phyloP scores from a whole-genome alignment of 148 eudicot species.

The Heliamphora exappendiculata region DNA sequence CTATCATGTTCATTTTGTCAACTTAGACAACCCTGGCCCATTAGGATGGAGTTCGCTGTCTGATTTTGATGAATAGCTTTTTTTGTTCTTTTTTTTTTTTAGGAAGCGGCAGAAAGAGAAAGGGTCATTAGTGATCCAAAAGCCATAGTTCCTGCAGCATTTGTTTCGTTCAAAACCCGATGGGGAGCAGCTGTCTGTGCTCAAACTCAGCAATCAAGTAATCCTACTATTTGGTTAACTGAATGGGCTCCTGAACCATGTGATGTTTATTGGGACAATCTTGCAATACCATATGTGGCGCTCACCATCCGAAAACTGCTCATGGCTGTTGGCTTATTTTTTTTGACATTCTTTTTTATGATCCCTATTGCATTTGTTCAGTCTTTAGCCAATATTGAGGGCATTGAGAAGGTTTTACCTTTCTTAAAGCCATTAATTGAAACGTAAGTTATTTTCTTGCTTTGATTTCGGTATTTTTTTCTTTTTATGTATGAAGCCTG shows the following conservation, averaged over 20 bases:
- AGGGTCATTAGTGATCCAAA: conserved; percentile 62
- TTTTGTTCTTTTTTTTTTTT: conserved; percentile 4
- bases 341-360: conserved; percentile 88
- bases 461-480: neutral
- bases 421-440: conserved; percentile 55
- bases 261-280: conserved; percentile 86
- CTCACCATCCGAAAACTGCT: conserved; percentile 58
- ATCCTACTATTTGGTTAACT: conserved; percentile 86
- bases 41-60: neutral
- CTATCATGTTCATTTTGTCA: too few species aligned
- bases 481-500: too few species aligned
- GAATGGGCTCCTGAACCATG: conserved; percentile 99
- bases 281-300: conserved; percentile 81
- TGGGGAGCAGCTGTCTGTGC: conserved; percentile 99
- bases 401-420: conserved; percentile 76
- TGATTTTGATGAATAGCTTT: neutral
- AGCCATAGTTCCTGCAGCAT: conserved; percentile 85
- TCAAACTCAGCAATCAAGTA: conserved; percentile 85
- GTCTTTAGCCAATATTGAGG: conserved; percentile 82
- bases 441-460: conserved; percentile 40
- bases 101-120: conserved; percentile 79
- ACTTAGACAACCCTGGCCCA: neutral
- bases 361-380: conserved; percentile 91
- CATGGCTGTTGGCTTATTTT: conserved; percentile 72
- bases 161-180: conserved; percentile 83